Evolutionary conservation across 2,329 filamentous ascomycete species (phyloP).

Genomic region (Lanzia echinophila): DNA sequence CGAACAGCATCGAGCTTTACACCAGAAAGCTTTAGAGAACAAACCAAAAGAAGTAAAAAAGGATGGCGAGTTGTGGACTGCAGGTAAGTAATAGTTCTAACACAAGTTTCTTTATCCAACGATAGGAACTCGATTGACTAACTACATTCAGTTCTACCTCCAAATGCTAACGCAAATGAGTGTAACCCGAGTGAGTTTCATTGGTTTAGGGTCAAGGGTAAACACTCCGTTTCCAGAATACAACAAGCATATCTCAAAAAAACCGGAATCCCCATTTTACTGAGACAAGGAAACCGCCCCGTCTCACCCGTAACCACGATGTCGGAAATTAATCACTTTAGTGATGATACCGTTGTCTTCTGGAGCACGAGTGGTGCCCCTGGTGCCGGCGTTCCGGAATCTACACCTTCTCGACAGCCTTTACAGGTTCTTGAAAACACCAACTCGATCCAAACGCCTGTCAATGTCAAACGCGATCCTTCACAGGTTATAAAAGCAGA

Average conservation of each 20-base stretch:
- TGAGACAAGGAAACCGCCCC: background rate
- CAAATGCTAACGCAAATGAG: background rate
- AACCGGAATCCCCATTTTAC: background rate
- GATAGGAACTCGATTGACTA: background rate
- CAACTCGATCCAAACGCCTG: background rate
- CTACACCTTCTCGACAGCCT: background rate
- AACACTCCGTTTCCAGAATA: conserved; percentile 8
- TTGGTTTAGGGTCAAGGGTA: conserved; percentile 10
- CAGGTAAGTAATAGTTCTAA: background rate
- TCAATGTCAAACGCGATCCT: background rate
- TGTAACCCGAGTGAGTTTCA: background rate
- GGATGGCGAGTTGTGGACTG: conserved; percentile 1
- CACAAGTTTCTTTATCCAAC: background rate
- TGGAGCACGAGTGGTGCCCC: background rate
- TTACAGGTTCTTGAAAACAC: background rate
- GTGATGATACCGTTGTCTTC: conserved; percentile 3
- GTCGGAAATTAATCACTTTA: conserved; percentile 3
- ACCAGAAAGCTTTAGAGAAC: background rate
- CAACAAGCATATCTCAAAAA: background rate
- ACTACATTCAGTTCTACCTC: background rate
- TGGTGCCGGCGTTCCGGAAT: background rate
- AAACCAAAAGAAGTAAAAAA: background rate
- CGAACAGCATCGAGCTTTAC: background rate
- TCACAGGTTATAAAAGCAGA: background rate
- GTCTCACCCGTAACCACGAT: background rate